These are phyloP conservation scores for Lachancea dasiensis DNA, from an alignment of 805 yeast genomes.

Conservation along the genomic window DNA sequence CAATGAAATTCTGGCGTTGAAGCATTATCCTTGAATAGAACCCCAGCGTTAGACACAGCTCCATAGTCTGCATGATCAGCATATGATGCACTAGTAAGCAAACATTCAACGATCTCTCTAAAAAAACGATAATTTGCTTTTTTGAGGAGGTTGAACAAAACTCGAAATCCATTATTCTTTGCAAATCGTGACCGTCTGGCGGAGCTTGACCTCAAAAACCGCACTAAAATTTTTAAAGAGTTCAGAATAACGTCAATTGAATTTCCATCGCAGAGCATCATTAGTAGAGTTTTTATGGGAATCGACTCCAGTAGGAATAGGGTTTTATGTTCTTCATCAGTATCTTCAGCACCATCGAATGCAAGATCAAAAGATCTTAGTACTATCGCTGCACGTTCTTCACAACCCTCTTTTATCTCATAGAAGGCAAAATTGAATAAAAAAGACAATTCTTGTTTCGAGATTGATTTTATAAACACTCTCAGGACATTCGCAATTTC, in stretches of 20 bases:
- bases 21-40: not conserved
- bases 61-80: no score
- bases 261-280: slow-evolving; percentile 35
- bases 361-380: slow-evolving; percentile 28
- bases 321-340: not conserved
- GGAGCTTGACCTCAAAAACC: slow-evolving; percentile 43
- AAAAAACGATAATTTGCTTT: slow-evolving; percentile 30
- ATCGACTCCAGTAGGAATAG: not conserved
- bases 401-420: slow-evolving; percentile 33
- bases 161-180: slow-evolving; percentile 41
- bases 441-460: slow-evolving; percentile 25
- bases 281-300: slow-evolving; percentile 58
- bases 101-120: slow-evolving; percentile 38
- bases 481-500: slow-evolving; percentile 18
- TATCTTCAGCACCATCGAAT: slow-evolving; percentile 25
- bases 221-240: slow-evolving; percentile 41
- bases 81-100: no score
- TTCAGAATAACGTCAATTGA: not conserved
- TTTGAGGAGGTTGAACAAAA: slow-evolving; percentile 40
- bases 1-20: slow-evolving; percentile 9
- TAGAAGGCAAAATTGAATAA: slow-evolving; percentile 47
- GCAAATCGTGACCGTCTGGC: slow-evolving; percentile 45
- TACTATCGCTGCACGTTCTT: slow-evolving; percentile 1
- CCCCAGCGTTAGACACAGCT: no score
- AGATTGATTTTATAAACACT: slow-evolving; percentile 27